A percentile compares a stretch with the other conserved stretches of the same genome.
These are phyloP conservation scores for Trametopsis cervina DNA, from an alignment of 768 basidiomycete species.

Conservation along the genomic window DNA sequence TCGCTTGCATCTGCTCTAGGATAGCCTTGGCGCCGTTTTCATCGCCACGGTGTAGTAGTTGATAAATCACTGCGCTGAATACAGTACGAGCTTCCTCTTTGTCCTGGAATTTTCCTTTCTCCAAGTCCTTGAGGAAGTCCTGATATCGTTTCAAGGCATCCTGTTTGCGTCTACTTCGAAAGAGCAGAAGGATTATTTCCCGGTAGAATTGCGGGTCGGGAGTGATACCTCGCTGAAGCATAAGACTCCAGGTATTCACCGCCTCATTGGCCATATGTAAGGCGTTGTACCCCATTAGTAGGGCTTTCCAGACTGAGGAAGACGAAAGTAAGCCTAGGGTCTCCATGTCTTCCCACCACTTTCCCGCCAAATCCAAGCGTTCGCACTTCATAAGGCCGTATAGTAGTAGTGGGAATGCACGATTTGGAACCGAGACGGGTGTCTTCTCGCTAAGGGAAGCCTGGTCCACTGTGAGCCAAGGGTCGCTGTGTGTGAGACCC, in stretches of 20 bases:
- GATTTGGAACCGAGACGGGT: constrained; percentile 46
- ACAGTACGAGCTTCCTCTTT: constrained; percentile 29
- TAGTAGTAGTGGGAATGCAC: constrained; percentile 60
- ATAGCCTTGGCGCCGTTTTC: constrained; percentile 30
- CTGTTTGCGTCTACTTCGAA: constrained; percentile 40
- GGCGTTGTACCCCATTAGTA: constrained; percentile 56
- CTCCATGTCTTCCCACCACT: constrained; percentile 64
- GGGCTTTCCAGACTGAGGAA: constrained; percentile 60
- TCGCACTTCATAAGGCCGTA: constrained; percentile 53
- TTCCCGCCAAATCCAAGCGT: constrained; percentile 48
- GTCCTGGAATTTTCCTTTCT: constrained; percentile 11
- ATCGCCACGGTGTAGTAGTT: constrained; percentile 40
- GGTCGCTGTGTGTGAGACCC: constrained; percentile 42
- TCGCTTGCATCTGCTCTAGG: constrained; percentile 30
- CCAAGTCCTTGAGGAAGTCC: constrained; percentile 35
- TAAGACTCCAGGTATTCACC: constrained; percentile 53
- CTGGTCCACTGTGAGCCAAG: constrained; percentile 46
- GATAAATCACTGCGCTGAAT: constrained; percentile 73
- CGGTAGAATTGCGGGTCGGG: constrained; percentile 64
- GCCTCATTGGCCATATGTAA: constrained; percentile 46
- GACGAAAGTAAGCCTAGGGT: constrained; percentile 42
- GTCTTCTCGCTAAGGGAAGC: constrained; percentile 30
- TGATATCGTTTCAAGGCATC: constrained; percentile 46
- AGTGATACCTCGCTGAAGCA: constrained; percentile 46
- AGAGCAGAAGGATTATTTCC: constrained; percentile 59